Conservation (phyloP, 2,329 filamentous ascomycete genomes). For the Canariomyces notabilis region DNA sequence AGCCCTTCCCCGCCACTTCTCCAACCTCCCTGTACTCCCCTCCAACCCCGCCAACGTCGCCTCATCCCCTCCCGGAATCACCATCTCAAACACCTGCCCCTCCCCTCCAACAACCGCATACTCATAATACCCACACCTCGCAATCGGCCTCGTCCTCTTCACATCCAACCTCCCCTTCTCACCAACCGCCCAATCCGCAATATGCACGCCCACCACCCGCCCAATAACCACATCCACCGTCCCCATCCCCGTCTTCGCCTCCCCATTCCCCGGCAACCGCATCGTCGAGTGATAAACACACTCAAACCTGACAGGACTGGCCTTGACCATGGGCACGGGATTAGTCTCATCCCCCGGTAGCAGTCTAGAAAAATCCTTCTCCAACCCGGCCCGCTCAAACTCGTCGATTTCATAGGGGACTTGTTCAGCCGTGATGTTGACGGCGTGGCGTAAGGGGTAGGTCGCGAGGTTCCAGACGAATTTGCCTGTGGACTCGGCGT, state of each 20-base stretch:
- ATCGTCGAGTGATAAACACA: constrained; percentile 52
- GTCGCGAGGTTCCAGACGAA: constrained; percentile 59
- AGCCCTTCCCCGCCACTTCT: background rate
- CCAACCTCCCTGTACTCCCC: constrained; percentile 12
- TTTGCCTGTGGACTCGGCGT: constrained; percentile 49
- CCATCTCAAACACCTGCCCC: constrained; percentile 51
- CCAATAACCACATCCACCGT: constrained; percentile 55
- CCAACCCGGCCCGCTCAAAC: constrained; percentile 45
- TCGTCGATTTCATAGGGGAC: constrained; percentile 48
- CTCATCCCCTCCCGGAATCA: constrained; percentile 36
- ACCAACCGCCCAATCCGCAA: constrained; percentile 49
- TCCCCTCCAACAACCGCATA: constrained; percentile 48
- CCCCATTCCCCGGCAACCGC: constrained; percentile 45
- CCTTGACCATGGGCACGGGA: constrained; percentile 46
- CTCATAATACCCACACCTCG: constrained; percentile 55
- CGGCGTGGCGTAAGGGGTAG: constrained; percentile 48
- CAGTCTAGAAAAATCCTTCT: constrained; percentile 40
- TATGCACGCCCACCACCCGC: constrained; percentile 52
- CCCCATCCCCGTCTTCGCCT: constrained; percentile 54
- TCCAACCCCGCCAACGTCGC: constrained; percentile 20
- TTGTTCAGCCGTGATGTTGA: constrained; percentile 51
- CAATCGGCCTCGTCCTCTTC: constrained; percentile 53
- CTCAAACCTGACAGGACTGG: constrained; percentile 54
- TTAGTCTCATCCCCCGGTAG: constrained; percentile 20
- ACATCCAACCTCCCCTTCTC: constrained; percentile 49